These are phyloP conservation scores for Xylaria sp. DNA, from an alignment of 2,329 filamentous ascomycete genomes.

Conservation along the genomic window DNA sequence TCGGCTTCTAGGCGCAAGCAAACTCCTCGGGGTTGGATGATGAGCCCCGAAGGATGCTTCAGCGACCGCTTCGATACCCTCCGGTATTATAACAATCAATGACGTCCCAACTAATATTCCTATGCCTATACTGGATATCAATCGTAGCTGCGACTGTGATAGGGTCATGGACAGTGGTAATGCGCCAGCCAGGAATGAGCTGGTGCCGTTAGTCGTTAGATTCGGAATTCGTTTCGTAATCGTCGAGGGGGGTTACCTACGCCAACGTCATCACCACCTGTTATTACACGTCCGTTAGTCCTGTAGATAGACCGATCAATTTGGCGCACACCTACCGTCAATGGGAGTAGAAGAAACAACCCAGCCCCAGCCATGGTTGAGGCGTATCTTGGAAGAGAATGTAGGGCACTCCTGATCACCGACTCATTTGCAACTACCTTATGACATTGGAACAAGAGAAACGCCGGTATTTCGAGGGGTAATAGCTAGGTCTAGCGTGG, in stretches of 20 bases:
- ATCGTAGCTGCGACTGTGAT: slow-evolving; percentile 84
- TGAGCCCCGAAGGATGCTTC: slow-evolving; percentile 58
- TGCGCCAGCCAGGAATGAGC: slow-evolving; percentile 92
- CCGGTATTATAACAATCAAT: slow-evolving; percentile 96
- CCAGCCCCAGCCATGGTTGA: slow-evolving; percentile 49
- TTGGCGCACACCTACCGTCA: slow-evolving; percentile 46
- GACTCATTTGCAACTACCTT: slow-evolving; percentile 41
- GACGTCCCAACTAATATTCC: slow-evolving; percentile 95
- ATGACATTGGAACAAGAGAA: slow-evolving; percentile 19
- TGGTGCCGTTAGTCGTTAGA: slow-evolving; percentile 54
- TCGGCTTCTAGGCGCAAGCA: slow-evolving; percentile 34
- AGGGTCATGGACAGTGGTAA: slow-evolving; percentile 90
- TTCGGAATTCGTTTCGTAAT: slow-evolving; percentile 24
- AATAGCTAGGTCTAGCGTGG: not conserved
- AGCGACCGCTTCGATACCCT: slow-evolving; percentile 92
- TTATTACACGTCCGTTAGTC: slow-evolving; percentile 38
- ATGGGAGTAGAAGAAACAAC: slow-evolving; percentile 51
- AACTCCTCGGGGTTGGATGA: slow-evolving; percentile 41
- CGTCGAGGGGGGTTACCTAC: slow-evolving; percentile 42
- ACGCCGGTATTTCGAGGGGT: not conserved
- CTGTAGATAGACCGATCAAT: slow-evolving; percentile 5
- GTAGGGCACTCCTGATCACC: slow-evolving; percentile 39
- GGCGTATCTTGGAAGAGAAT: slow-evolving; percentile 36
- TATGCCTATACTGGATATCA: slow-evolving; percentile 92
- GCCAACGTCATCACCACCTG: slow-evolving; percentile 54